Evolutionary conservation across 805 yeast species (phyloP).

Genomic region (Starmerella apicola): DNA sequence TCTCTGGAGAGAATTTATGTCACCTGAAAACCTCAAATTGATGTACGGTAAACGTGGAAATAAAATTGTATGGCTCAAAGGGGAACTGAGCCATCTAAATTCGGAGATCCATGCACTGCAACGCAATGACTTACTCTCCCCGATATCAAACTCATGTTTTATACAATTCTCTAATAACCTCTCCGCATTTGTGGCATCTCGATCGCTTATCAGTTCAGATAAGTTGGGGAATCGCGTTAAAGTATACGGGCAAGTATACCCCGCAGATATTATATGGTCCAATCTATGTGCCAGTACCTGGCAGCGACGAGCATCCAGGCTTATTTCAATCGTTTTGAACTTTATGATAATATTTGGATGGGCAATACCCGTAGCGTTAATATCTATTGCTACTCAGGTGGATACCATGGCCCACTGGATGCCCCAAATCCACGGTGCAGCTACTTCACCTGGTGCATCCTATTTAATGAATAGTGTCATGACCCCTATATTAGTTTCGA

Average conservation of each 20-base stretch:
- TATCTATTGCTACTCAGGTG: constrained; percentile 63
- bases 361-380: constrained; percentile 73
- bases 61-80: constrained; percentile 46
- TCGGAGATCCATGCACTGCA: constrained; percentile 46
- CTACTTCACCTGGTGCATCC: constrained; percentile 41
- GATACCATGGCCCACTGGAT: constrained; percentile 50
- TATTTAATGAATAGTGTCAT: constrained; percentile 48
- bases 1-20: constrained; percentile 36
- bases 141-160: constrained; percentile 32
- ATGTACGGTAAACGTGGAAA: constrained; percentile 9
- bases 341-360: constrained; percentile 48
- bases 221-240: constrained; percentile 7
- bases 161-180: constrained; percentile 46
- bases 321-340: constrained; percentile 36
- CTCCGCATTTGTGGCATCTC: constrained; percentile 54
- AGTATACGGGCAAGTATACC: constrained; percentile 37
- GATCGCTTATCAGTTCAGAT: constrained; percentile 14
- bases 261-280: constrained; percentile 60
- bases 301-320: constrained; percentile 29
- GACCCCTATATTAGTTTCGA: constrained; percentile 54
- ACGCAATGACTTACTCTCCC: constrained; percentile 31
- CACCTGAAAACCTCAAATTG: constrained; percentile 34
- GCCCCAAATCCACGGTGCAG: constrained; percentile 48
- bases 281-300: constrained; percentile 37
- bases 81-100: constrained; percentile 53